These are phyloP conservation scores for Macadamia integrifolia DNA, from an alignment of 164 flowering plant species.

Conservation along the genomic window DNA sequence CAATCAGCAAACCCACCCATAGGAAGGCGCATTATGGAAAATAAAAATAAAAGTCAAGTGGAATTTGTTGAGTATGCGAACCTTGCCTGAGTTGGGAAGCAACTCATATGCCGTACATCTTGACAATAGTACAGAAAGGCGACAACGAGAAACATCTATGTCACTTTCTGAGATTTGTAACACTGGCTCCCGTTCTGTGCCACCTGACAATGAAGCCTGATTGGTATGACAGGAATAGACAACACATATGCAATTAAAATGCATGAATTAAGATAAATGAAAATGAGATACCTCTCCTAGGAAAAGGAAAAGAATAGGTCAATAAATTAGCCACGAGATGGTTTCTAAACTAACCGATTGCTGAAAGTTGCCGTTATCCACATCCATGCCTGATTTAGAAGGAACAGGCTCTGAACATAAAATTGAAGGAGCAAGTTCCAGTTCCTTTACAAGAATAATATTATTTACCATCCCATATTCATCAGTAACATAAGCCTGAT, in stretches of 20 bases:
- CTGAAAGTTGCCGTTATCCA: constrained; percentile 16
- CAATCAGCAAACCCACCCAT: constrained; percentile 1
- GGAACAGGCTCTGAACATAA: constrained; percentile 9
- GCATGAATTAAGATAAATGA: neutral
- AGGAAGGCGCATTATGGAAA: neutral
- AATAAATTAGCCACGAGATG: neutral
- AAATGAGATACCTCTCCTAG: neutral
- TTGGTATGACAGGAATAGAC: constrained; percentile 10
- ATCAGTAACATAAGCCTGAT: constrained; percentile 20
- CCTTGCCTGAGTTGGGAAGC: constrained; percentile 89
- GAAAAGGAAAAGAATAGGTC: neutral
- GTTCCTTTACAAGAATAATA: constrained; percentile 23
- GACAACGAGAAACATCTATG: constrained; percentile 21
- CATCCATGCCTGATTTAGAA: constrained; percentile 18
- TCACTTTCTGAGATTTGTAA: constrained; percentile 23
- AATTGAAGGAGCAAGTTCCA: constrained; percentile 17
- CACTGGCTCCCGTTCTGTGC: constrained; percentile 13
- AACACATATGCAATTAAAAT: neutral
- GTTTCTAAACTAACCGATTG: constrained; percentile 16
- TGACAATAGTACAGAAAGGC: constrained; percentile 27
- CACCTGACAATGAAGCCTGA: constrained; percentile 28
- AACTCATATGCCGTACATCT: constrained; percentile 39
- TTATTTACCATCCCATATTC: constrained; percentile 34
- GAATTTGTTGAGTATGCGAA: constrained; percentile 35
- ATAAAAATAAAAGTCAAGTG: neutral